Evolutionary conservation across 23 red algal species (phyloP).

Genomic region (Agarophyton chilense): DNA sequence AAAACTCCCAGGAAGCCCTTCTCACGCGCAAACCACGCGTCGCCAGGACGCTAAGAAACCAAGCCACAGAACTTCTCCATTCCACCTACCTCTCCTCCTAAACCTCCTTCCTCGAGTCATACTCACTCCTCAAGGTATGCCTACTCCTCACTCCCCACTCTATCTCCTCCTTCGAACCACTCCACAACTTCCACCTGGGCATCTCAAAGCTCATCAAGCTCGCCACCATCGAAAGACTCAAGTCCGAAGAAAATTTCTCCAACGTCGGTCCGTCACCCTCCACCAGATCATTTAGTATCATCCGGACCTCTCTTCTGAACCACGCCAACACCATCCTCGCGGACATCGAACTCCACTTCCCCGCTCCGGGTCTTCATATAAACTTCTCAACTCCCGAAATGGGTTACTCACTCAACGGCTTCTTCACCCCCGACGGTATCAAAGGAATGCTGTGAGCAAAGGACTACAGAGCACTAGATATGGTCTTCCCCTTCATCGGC

Average conservation of each 20-base stretch:
- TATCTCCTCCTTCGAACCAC: constrained; percentile 8
- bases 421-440: too few relatives aligned
- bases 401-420: neutral
- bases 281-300: neutral
- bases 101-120: neutral
- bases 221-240: constrained; percentile 2
- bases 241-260: neutral
- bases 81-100: neutral
- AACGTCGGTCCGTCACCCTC: neutral
- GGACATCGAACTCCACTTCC: neutral
- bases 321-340: neutral
- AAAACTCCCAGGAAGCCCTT: neutral
- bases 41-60: neutral
- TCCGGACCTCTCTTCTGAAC: neutral
- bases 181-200: constrained; percentile 9
- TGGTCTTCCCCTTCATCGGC: constrained; percentile 41
- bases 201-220: constrained; percentile 19
- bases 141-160: neutral
- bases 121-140: too few relatives aligned
- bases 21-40: neutral
- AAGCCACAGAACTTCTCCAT: neutral
- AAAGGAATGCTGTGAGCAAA: too few relatives aligned
- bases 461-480: too few relatives aligned
- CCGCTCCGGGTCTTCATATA: too few relatives aligned
- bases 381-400: neutral